phyloP scores from a whole-genome alignment of 2,329 filamentous ascomycete genomes.

The Fusarium secorum region DNA sequence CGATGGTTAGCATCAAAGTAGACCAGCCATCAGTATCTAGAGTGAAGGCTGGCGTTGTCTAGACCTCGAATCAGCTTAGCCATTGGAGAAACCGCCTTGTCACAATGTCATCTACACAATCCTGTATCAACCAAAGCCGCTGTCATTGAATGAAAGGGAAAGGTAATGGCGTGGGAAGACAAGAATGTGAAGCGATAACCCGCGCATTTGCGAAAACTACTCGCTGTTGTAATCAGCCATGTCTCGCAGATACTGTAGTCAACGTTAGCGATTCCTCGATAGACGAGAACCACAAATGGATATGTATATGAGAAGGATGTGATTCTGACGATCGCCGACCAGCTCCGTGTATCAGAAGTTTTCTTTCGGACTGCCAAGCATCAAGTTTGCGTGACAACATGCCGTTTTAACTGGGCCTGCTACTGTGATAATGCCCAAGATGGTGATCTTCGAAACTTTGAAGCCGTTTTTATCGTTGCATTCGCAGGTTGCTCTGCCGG shows the following conservation, averaged over 20 bases:
- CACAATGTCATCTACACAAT: conserved; percentile 10
- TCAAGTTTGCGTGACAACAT: neutral
- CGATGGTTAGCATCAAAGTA: neutral
- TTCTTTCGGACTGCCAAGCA: conserved; percentile 1
- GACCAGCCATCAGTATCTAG: neutral
- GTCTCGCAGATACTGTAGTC: neutral
- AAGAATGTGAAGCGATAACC: conserved; percentile 18
- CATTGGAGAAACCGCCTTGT: neutral
- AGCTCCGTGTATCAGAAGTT: neutral
- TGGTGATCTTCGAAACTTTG: conserved; percentile 22
- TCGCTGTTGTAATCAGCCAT: neutral
- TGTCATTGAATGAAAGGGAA: neutral
- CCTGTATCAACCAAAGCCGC: conserved; percentile 5
- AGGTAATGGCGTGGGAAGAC: conserved; percentile 2
- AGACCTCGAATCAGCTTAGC: conserved; percentile 8
- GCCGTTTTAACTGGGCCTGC: conserved; percentile 1
- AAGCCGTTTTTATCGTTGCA: conserved; percentile 17
- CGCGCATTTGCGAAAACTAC: neutral
- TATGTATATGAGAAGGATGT: conserved; percentile 19
- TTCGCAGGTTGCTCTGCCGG: conserved; percentile 15
- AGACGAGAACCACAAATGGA: neutral
- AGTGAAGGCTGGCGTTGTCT: conserved; percentile 12
- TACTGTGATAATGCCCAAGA: conserved; percentile 12
- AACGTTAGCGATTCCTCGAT: neutral
- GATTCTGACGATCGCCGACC: conserved; percentile 11